These are phyloP conservation scores for Fraxinus sp. DNA, from an alignment of 305 asterid species.

Conservation along the genomic window DNA sequence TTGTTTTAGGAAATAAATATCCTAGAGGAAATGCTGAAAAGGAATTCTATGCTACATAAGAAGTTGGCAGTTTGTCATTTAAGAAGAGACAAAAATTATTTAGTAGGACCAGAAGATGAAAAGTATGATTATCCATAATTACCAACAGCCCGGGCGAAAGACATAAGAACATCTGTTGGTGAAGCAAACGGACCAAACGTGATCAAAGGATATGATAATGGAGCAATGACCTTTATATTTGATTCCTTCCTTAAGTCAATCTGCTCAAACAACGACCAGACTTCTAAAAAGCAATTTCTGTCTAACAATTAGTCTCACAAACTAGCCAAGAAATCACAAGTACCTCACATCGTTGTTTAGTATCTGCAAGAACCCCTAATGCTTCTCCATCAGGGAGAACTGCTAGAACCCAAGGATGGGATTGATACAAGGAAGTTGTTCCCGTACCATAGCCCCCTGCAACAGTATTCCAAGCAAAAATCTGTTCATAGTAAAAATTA, in stretches of 20 bases:
- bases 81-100: background rate
- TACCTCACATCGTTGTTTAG: slow-evolving; percentile 92
- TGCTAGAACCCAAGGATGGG: slow-evolving; percentile 95
- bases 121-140: slow-evolving; percentile 27
- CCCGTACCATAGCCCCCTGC: slow-evolving; percentile 96
- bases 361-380: slow-evolving; percentile 92
- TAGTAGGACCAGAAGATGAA: slow-evolving; percentile 14
- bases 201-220: slow-evolving; percentile 66
- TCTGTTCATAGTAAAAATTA: slow-evolving; percentile 36
- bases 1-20: background rate
- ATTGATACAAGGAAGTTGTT: slow-evolving; percentile 94
- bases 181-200: slow-evolving; percentile 93
- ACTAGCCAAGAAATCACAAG: slow-evolving; percentile 15
- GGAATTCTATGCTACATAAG: slow-evolving; percentile 10
- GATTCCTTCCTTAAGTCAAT: slow-evolving; percentile 81
- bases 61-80: background rate
- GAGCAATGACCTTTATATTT: slow-evolving; percentile 55
- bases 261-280: slow-evolving; percentile 41
- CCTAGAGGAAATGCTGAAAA: background rate
- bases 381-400: slow-evolving; percentile 89
- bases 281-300: slow-evolving; percentile 11
- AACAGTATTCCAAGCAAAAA: slow-evolving; percentile 92
- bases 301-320: slow-evolving; percentile 5
- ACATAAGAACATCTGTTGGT: slow-evolving; percentile 74
- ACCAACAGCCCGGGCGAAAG: slow-evolving; percentile 82